phyloP scores from a whole-genome alignment of 805 yeast species.

The Ogataea parapolymorpha region DNA sequence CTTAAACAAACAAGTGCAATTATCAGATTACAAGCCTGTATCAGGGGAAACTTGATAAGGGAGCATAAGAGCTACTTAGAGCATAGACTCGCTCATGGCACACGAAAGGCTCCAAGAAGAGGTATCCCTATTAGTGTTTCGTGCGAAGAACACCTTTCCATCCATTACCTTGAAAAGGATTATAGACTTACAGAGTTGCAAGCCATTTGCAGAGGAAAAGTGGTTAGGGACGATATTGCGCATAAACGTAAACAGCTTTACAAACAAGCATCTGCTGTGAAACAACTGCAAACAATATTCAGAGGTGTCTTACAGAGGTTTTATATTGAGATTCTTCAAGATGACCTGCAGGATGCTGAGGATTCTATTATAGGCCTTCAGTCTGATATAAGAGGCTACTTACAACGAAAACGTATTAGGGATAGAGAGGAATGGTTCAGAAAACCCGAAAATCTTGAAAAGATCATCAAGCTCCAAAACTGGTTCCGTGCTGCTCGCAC shows the following conservation, averaged over 20 bases:
- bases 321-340: slow-evolving; percentile 48
- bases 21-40: slow-evolving; percentile 38
- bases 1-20: slow-evolving; percentile 24
- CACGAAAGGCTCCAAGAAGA: neutral
- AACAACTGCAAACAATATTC: slow-evolving; percentile 52
- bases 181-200: slow-evolving; percentile 35
- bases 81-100: slow-evolving; percentile 2
- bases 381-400: slow-evolving; percentile 47
- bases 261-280: slow-evolving; percentile 29
- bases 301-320: slow-evolving; percentile 66
- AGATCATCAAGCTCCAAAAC: slow-evolving; percentile 72
- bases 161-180: slow-evolving; percentile 5
- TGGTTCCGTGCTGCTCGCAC: slow-evolving; percentile 63
- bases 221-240: slow-evolving; percentile 32
- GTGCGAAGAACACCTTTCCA: slow-evolving; percentile 4
- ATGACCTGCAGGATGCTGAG: slow-evolving; percentile 47
- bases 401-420: slow-evolving; percentile 36
- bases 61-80: slow-evolving; percentile 1
- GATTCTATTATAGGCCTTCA: slow-evolving; percentile 48
- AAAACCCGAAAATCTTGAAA: slow-evolving; percentile 44
- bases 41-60: slow-evolving; percentile 41
- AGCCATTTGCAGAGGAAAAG: slow-evolving; percentile 44
- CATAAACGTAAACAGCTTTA: slow-evolving; percentile 18
- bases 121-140: slow-evolving; percentile 4
- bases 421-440: slow-evolving; percentile 47